Base-by-base conservation (phyloP, 441 rosid species). In the Adansonia gregorii region DNA sequence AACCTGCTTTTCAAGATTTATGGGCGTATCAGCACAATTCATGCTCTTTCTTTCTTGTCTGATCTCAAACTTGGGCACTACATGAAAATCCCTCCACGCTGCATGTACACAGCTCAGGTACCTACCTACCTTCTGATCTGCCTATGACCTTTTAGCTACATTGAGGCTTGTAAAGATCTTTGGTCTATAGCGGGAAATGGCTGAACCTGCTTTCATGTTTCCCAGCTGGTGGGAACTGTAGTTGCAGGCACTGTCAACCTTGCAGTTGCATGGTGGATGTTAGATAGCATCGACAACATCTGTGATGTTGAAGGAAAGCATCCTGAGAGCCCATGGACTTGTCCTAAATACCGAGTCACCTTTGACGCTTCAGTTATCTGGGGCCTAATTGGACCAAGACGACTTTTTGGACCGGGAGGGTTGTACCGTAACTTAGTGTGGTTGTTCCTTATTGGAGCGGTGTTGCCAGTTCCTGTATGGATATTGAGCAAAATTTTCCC, bases 1-100 rank as follows among this genome's bases (percentile, higher is more conserved):
- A 96, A 91, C 78, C 78, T 94, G 87, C 85, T 94, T 70, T 94
- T 94, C 89, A 96, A 96, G 89, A 96, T 94, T 56, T 96, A 94
- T 12, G 98, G 99, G 27, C 72, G 98, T 59, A 96, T 91, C 87
- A 96, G 99, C 83, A 96, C 98, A 1, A 61, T 94, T 60, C 99
- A 94, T 73, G 99, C 98, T 66, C 94, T 96, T 66, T 93, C 99
- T 63, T 96, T 94, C 91, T 80, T 94, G 61, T 89, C 98, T 15
- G 98, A 96, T 85, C 98, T 96, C 83, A 96, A 96, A 86, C 98
- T 94, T 5, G 99, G 99, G 11, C 98, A 94, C 82, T 96, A 96
- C 86, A 93, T 96, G 99, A 94, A 96, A 78, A 96, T 93, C 74
- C 98, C 99, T 48, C 99, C 99, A 0, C 91, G 96, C 10, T 89